Percentiles rank a stretch among this genome's conserved stretches.
phyloP scores from a whole-genome alignment of 2,329 filamentous ascomycete species.

The Claviceps pazoutovae region DNA sequence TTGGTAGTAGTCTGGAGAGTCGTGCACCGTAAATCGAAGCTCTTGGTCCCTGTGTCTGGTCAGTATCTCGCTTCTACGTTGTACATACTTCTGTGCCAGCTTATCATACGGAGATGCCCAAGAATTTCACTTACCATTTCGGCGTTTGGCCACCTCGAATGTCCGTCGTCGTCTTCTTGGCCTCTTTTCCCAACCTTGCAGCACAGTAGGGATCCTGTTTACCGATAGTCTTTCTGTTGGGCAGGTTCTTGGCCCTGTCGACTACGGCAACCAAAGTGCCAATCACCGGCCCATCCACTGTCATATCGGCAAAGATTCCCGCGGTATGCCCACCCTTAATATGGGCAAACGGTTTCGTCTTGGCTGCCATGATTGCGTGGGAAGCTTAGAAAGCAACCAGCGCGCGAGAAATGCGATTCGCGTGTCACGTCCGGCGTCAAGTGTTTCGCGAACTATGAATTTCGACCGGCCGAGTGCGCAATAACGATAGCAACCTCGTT shows the following conservation, averaged over 20 bases:
- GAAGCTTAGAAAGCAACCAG: background rate
- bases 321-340: conserved; percentile 65
- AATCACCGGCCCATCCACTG: conserved; percentile 80
- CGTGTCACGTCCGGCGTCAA: conserved; percentile 4
- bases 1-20: conserved; percentile 90
- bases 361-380: conserved; percentile 31
- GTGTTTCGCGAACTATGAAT: background rate
- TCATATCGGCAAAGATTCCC: conserved; percentile 90
- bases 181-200: conserved; percentile 84
- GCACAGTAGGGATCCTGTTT: conserved; percentile 98
- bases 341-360: conserved; percentile 39
- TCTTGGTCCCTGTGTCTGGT: conserved; percentile 71
- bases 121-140: conserved; percentile 53
- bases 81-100: too few relatives aligned
- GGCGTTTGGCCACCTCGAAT: conserved; percentile 90
- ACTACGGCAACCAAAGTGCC: conserved; percentile 86
- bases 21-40: conserved; percentile 87
- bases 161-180: conserved; percentile 92
- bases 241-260: conserved; percentile 91
- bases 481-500: background rate
- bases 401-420: background rate
- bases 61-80: background rate
- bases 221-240: conserved; percentile 91
- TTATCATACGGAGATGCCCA: too few relatives aligned
- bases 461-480: background rate